phyloP scores from a whole-genome alignment of 208 protist genomes.

The Baffinella frigidus region DNA sequence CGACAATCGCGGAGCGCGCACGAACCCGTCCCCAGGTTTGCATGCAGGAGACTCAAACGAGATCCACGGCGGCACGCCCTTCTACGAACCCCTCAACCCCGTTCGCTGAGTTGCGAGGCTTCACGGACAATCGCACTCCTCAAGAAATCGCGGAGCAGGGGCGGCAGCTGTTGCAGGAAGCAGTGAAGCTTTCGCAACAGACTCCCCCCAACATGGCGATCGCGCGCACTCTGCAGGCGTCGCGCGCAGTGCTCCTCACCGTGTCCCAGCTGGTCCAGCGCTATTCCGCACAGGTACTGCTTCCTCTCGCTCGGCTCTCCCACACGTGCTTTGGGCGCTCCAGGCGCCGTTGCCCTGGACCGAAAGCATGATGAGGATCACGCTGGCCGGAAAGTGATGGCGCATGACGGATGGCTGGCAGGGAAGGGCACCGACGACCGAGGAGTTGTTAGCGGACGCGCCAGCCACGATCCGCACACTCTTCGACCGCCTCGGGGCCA shows the following conservation, averaged over 20 bases:
- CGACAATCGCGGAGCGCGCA: too few species aligned
- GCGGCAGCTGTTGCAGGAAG: not conserved
- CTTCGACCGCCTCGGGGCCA: conserved; percentile 60
- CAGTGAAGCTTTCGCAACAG: not conserved
- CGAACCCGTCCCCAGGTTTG: too few species aligned
- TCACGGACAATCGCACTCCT: not conserved
- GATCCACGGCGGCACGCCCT: too few species aligned
- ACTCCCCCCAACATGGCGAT: not conserved
- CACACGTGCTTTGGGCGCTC: not conserved
- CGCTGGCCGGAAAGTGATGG: not conserved
- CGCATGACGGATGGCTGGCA: not conserved
- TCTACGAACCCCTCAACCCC: too few species aligned
- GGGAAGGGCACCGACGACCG: not conserved
- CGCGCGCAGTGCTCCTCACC: not conserved
- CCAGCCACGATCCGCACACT: conserved; percentile 15
- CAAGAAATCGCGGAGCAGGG: not conserved
- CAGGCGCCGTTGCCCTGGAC: too few species aligned
- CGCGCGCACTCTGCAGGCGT: not conserved
- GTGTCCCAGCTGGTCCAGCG: not conserved
- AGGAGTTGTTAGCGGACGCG: not conserved
- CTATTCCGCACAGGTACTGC: not conserved
- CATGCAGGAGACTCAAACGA: too few species aligned
- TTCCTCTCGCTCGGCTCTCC: not conserved
- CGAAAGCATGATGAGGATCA: too few species aligned
- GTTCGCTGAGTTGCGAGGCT: not conserved